phyloP scores from a whole-genome alignment of 2,329 filamentous ascomycete species.

The Colletotrichum coccodes region DNA sequence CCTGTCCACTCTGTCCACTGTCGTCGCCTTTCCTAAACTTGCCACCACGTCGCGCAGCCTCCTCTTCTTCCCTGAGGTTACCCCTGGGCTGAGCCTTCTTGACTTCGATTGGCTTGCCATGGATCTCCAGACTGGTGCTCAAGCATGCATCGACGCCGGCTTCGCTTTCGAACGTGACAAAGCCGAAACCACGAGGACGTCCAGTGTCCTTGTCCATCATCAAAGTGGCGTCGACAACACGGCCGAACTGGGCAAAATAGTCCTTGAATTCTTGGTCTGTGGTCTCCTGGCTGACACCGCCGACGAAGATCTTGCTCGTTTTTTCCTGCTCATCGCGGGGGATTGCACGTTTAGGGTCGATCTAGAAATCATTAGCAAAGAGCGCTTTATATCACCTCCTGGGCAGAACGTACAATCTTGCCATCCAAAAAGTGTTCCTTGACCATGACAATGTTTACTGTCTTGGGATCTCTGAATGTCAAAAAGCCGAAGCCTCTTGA shows the following conservation, averaged over 20 bases:
- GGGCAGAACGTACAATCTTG: constrained; percentile 82
- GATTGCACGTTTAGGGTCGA: constrained; percentile 97
- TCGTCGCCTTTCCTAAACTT: constrained; percentile 68
- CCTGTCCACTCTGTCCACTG: constrained; percentile 42
- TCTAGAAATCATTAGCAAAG: constrained; percentile 61
- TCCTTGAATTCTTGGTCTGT: constrained; percentile 96
- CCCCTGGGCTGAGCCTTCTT: constrained; percentile 97
- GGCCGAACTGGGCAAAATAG: constrained; percentile 96
- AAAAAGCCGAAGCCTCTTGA: constrained; percentile 97
- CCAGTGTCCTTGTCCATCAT: constrained; percentile 99
- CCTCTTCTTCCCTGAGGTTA: constrained; percentile 92
- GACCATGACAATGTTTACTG: constrained; percentile 99
- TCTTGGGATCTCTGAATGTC: constrained; percentile 97
- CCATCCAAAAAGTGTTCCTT: constrained; percentile 98
- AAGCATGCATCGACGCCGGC: constrained; percentile 93
- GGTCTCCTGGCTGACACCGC: constrained; percentile 95
- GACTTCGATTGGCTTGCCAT: constrained; percentile 96
- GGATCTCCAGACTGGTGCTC: constrained; percentile 85
- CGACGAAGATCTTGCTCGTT: constrained; percentile 98
- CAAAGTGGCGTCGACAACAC: constrained; percentile 94
- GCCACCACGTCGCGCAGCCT: constrained; percentile 68
- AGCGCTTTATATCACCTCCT: not conserved
- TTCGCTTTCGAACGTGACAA: constrained; percentile 98
- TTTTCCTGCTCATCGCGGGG: constrained; percentile 98
- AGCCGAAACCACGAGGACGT: constrained; percentile 94